A percentile compares a stretch with the other conserved stretches of the same genome.
These are phyloP conservation scores for Malbranchea zuffiana DNA, from an alignment of 2,329 filamentous ascomycete genomes.

Conservation along the genomic window DNA sequence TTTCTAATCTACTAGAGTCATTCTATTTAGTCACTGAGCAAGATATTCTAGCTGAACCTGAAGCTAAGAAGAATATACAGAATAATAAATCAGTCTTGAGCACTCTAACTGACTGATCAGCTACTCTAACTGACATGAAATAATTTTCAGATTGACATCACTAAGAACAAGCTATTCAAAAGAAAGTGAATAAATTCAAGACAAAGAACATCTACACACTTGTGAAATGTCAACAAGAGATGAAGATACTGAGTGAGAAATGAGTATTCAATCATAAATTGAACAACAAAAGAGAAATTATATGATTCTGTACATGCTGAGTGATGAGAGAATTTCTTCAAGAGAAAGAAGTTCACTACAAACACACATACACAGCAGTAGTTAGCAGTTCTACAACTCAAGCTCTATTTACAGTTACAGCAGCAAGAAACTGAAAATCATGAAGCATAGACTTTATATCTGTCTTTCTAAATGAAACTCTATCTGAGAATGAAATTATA, in stretches of 20 bases:
- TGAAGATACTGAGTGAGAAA: not conserved
- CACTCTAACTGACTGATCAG: not conserved
- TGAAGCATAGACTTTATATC: too few species aligned
- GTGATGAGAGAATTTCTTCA: too few species aligned
- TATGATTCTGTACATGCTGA: too few species aligned
- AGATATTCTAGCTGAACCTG: slow-evolving; percentile 1
- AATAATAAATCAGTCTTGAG: not conserved
- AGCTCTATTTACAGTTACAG: too few species aligned
- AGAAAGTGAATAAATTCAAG: not conserved
- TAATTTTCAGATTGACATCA: not conserved
- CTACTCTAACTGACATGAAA: not conserved
- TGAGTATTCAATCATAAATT: too few species aligned
- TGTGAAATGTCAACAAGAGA: not conserved
- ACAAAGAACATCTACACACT: not conserved
- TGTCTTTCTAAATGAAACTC: too few species aligned
- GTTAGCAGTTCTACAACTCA: too few species aligned
- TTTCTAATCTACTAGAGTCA: not conserved
- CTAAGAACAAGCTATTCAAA: slow-evolving; percentile 1
- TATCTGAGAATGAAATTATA: too few species aligned
- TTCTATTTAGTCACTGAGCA: not conserved
- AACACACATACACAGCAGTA: too few species aligned
- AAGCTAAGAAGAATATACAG: not conserved
- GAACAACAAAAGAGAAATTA: too few species aligned
- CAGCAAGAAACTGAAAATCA: too few species aligned
- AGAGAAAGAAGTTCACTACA: too few species aligned